phyloP scores from a whole-genome alignment of 768 basidiomycete genomes.

The Pulveroboletus sp. region DNA sequence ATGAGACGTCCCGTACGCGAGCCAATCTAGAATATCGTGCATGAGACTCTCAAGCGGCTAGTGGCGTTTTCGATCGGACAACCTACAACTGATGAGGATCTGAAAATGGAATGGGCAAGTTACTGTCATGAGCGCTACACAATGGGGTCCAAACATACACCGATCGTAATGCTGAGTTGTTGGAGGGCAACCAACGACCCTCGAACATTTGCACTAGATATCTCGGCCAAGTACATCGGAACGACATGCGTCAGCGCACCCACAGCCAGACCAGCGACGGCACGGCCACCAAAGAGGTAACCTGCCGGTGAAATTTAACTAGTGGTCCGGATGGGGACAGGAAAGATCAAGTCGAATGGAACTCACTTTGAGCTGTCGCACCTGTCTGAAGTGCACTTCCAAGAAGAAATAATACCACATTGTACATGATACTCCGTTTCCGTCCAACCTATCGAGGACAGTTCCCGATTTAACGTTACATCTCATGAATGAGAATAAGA shows the following conservation, averaged over 20 bases:
- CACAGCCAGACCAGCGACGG: slow-evolving; percentile 17
- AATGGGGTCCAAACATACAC: slow-evolving; percentile 23
- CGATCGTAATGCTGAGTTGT: slow-evolving; percentile 34
- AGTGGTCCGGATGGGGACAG: not conserved
- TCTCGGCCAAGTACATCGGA: slow-evolving; percentile 37
- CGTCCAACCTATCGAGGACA: slow-evolving; percentile 22
- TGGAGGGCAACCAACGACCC: slow-evolving; percentile 36
- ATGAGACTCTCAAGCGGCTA: not conserved
- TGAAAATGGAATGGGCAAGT: too few species aligned
- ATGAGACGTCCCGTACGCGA: slow-evolving; percentile 31
- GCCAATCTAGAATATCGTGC: slow-evolving; percentile 23
- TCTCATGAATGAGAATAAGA: too few species aligned
- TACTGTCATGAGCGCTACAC: not conserved
- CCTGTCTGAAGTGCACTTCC: slow-evolving; percentile 31
- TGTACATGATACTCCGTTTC: slow-evolving; percentile 26
- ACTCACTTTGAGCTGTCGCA: slow-evolving; percentile 24
- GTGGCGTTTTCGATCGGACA: not conserved
- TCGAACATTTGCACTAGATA: slow-evolving; percentile 36
- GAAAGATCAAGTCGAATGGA: not conserved
- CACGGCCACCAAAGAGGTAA: slow-evolving; percentile 29
- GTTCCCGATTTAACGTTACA: not conserved
- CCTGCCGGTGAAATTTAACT: slow-evolving; percentile 5
- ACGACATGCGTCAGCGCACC: slow-evolving; percentile 24
- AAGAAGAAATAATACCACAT: slow-evolving; percentile 28
- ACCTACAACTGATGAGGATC: slow-evolving; percentile 33